phyloP scores from a whole-genome alignment of 2,329 filamentous ascomycete species.

The Apiospora pterosperma region DNA sequence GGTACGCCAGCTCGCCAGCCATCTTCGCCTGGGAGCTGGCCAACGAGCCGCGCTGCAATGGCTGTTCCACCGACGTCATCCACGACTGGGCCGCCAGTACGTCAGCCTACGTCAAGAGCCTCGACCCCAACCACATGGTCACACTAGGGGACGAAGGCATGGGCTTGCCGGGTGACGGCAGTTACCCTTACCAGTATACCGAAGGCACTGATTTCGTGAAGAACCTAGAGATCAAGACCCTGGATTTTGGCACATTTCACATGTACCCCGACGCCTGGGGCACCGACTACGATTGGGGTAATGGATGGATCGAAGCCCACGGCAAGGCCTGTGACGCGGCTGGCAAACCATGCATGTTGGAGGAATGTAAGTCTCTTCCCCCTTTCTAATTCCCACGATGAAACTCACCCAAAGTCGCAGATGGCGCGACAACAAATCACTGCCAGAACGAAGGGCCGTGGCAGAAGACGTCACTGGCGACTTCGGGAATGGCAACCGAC shows the following conservation, averaged over 20 bases:
- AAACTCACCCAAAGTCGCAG: constrained; percentile 9
- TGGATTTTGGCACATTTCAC: constrained; percentile 49
- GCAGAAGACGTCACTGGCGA: constrained; percentile 24
- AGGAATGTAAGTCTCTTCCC: constrained; percentile 33
- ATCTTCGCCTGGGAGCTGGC: constrained; percentile 54
- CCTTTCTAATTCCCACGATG: background rate
- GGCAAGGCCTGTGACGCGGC: constrained; percentile 34
- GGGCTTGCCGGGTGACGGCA: constrained; percentile 43
- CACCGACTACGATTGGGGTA: constrained; percentile 27
- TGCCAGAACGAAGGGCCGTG: constrained; percentile 26
- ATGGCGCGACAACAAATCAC: constrained; percentile 23
- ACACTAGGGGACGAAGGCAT: constrained; percentile 57
- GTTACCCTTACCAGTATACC: constrained; percentile 47
- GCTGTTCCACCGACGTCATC: constrained; percentile 52
- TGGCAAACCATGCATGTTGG: constrained; percentile 36
- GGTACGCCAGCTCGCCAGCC: constrained; percentile 43
- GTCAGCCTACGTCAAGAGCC: constrained; percentile 60
- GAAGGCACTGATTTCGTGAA: constrained; percentile 52
- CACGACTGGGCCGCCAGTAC: constrained; percentile 56
- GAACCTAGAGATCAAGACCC: constrained; percentile 45
- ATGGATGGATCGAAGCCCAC: constrained; percentile 33
- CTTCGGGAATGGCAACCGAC: constrained; percentile 23
- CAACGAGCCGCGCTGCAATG: constrained; percentile 56
- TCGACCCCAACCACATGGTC: constrained; percentile 62
- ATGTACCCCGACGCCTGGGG: constrained; percentile 35